A percentile compares a stretch with the other conserved stretches of the same genome.
Conservation (phyloP, 2,329 filamentous ascomycete genomes). For the Aureobasidium namibiae region DNA sequence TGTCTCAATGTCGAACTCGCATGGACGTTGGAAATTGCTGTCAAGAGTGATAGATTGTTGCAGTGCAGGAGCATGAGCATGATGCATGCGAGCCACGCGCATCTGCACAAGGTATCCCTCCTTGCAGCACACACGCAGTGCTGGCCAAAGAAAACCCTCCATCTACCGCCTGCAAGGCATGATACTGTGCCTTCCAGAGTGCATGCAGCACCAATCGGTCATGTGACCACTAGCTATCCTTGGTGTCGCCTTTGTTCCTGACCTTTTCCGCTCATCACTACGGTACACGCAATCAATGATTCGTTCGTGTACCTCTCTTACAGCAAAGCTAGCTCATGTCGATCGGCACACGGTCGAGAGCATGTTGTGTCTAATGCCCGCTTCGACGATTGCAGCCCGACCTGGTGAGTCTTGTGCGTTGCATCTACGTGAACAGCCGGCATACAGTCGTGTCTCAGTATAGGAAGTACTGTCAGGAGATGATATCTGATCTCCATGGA, state of each 20-base stretch:
- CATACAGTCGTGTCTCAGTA: background rate
- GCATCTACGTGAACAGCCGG: background rate
- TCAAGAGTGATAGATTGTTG: background rate
- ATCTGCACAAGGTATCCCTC: background rate
- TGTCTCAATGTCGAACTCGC: background rate
- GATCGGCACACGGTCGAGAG: background rate
- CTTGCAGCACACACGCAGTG: background rate
- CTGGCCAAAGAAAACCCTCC: background rate
- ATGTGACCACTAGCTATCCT: background rate
- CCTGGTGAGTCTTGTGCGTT: background rate
- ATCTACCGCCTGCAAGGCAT: background rate
- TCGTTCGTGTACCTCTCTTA: background rate
- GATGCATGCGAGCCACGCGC: background rate
- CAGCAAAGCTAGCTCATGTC: background rate
- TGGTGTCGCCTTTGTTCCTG: background rate
- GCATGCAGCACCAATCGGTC: background rate
- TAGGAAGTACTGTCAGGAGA: background rate
- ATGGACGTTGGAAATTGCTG: background rate
- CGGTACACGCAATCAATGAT: background rate
- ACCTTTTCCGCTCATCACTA: background rate
- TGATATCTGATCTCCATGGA: background rate
- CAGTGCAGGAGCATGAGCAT: background rate
- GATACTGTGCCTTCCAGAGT: background rate
- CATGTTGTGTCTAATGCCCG: background rate
- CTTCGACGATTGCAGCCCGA: background rate